phyloP scores from a whole-genome alignment of 805 yeast genomes.

The Torulaspora franciscae region DNA sequence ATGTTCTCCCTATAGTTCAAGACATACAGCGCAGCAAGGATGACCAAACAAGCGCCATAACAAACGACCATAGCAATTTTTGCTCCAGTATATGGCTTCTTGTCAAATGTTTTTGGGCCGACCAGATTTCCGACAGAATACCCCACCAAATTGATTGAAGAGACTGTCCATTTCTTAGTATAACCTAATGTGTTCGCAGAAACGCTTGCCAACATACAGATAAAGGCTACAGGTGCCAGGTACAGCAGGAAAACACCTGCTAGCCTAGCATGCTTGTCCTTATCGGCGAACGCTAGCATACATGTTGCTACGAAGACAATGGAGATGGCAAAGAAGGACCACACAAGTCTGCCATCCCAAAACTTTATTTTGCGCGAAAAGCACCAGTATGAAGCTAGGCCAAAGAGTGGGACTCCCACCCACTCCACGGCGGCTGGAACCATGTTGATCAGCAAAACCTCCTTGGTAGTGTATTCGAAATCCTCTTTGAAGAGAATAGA shows the following conservation, averaged over 20 bases:
- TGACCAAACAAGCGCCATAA: slow-evolving; percentile 39
- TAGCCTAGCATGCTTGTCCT: slow-evolving; percentile 35
- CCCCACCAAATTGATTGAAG: slow-evolving; percentile 55
- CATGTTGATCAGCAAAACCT: slow-evolving; percentile 42
- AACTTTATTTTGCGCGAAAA: slow-evolving; percentile 15
- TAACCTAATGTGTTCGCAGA: slow-evolving; percentile 61
- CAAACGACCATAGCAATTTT: slow-evolving; percentile 49
- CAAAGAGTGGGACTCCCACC: slow-evolving; percentile 36
- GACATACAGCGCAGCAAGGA: slow-evolving; percentile 32
- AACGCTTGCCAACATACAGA: slow-evolving; percentile 35
- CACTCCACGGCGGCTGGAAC: slow-evolving; percentile 47
- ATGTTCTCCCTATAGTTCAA: slow-evolving; percentile 39
- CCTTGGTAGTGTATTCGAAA: slow-evolving; percentile 41
- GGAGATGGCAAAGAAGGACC: slow-evolving; percentile 34
- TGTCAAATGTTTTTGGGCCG: slow-evolving; percentile 68
- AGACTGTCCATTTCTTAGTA: slow-evolving; percentile 62
- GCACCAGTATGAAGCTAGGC: slow-evolving; percentile 24
- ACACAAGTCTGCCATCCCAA: slow-evolving; percentile 26
- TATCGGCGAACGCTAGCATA: slow-evolving; percentile 42
- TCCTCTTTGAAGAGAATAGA: slow-evolving; percentile 41
- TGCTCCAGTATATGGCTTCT: slow-evolving; percentile 51
- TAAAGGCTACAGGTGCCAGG: slow-evolving; percentile 37
- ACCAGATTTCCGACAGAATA: slow-evolving; percentile 65
- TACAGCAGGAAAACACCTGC: slow-evolving; percentile 39
- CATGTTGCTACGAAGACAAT: slow-evolving; percentile 36